Evolutionary conservation across 2,329 filamentous ascomycete species (phyloP).

Genomic region (Trichothecium sympodiale): DNA sequence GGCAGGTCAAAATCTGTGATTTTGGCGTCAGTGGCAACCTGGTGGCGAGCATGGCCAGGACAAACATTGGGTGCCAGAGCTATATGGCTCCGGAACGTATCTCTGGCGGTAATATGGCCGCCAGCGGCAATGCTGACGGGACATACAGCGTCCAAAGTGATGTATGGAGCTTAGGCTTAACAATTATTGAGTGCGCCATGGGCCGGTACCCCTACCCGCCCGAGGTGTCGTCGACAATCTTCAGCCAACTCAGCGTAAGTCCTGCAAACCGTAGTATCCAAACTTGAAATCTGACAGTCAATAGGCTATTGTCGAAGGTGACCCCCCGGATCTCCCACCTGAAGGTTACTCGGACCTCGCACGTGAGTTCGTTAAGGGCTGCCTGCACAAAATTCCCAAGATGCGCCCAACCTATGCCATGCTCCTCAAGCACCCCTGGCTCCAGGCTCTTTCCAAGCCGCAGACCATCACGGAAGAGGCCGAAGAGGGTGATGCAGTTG

Average conservation of each 20-base stretch:
- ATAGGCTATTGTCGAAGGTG: conserved; percentile 93
- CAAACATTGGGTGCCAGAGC: conserved; percentile 97
- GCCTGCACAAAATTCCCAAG: conserved; percentile 85
- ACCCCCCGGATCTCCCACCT: conserved; percentile 77
- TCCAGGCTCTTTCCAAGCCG: conserved; percentile 64
- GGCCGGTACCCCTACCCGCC: conserved; percentile 93
- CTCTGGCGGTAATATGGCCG: conserved; percentile 69
- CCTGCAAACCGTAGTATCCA: no score
- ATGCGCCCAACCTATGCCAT: conserved; percentile 89
- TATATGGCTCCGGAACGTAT: conserved; percentile 99
- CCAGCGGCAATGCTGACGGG: conserved; percentile 58
- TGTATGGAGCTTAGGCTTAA: conserved; percentile 91
- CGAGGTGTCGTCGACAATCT: conserved; percentile 96
- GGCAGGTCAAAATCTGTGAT: conserved; percentile 96
- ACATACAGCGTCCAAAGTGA: conserved; percentile 98
- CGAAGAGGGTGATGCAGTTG: conserved; percentile 46
- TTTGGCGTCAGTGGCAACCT: conserved; percentile 96
- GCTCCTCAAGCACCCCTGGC: conserved; percentile 83
- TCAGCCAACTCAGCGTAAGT: conserved; percentile 91
- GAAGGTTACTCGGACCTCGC: conserved; percentile 70
- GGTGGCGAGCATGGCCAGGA: conserved; percentile 94
- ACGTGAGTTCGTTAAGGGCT: conserved; percentile 77
- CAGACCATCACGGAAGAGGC: conserved; percentile 62
- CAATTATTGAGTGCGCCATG: conserved; percentile 91
- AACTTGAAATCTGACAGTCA: conserved; percentile 5